phyloP scores from a whole-genome alignment of 139 green algal species.

The Zygnema circumcarinatum region DNA sequence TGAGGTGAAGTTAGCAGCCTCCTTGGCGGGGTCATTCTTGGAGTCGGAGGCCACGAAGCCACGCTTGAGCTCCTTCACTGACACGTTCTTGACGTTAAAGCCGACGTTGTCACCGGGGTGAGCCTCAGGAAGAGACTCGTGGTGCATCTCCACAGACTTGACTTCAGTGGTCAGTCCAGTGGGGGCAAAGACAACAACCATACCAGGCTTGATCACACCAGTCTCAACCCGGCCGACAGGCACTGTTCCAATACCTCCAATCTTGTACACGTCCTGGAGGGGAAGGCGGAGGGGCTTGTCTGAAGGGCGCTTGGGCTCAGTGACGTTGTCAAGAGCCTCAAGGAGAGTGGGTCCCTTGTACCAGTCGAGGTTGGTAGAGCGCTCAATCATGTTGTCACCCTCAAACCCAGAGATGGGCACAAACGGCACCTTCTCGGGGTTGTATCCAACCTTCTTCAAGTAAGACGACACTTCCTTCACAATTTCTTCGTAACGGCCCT shows the following conservation, averaged over 20 bases:
- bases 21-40: constrained; percentile 74
- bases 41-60: constrained; percentile 69
- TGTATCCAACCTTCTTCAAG: constrained; percentile 84
- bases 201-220: constrained; percentile 90
- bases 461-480: constrained; percentile 94
- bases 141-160: constrained; percentile 99
- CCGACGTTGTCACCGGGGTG: constrained; percentile 98
- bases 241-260: constrained; percentile 98
- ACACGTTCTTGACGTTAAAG: constrained; percentile 96
- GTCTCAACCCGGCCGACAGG: constrained; percentile 97
- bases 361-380: constrained; percentile 94
- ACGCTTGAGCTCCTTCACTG: constrained; percentile 59
- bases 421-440: constrained; percentile 86
- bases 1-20: constrained; percentile 70
- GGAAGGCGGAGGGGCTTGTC: constrained; percentile 62
- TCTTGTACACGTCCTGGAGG: constrained; percentile 95
- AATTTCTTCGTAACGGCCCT: constrained; percentile 96
- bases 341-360: constrained; percentile 84
- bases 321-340: constrained; percentile 65
- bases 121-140: constrained; percentile 88
- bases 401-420: constrained; percentile 98
- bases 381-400: constrained; percentile 98
- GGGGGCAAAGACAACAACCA: constrained; percentile 82
- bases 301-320: constrained; percentile 56
- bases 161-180: constrained; percentile 90